Conservation (phyloP, 2,329 filamentous ascomycete genomes). For the Fusarium pseudoanthophilum region DNA sequence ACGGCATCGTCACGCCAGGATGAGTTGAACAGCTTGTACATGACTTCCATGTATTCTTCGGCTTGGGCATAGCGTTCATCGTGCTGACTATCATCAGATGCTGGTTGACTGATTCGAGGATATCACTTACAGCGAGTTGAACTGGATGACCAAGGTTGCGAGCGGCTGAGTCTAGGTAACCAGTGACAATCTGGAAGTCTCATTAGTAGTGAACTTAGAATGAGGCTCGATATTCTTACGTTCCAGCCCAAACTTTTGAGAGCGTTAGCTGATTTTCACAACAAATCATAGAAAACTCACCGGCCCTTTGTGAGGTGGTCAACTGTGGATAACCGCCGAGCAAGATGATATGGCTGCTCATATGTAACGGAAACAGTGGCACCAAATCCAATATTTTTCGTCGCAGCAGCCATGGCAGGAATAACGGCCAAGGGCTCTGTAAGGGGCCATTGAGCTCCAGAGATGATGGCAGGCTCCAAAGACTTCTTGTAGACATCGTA, state of each 20-base stretch:
- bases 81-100: constrained; percentile 54
- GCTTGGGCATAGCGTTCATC: constrained; percentile 73
- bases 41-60: constrained; percentile 72
- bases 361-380: constrained; percentile 78
- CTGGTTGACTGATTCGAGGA: neutral
- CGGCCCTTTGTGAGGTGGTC: constrained; percentile 75
- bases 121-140: constrained; percentile 56
- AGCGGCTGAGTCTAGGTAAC: constrained; percentile 76
- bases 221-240: constrained; percentile 46
- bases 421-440: constrained; percentile 74
- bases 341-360: constrained; percentile 76
- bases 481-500: constrained; percentile 76
- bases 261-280: neutral
- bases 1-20: constrained; percentile 76
- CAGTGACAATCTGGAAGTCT: constrained; percentile 67
- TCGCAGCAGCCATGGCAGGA: constrained; percentile 76
- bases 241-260: constrained; percentile 63
- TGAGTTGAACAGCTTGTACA: constrained; percentile 74
- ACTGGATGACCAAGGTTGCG: constrained; percentile 69
- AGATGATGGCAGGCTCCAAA: constrained; percentile 68
- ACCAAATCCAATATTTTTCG: constrained; percentile 74
- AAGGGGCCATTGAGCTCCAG: constrained; percentile 76
- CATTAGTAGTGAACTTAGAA: constrained; percentile 42
- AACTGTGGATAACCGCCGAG: constrained; percentile 71
- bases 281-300: constrained; percentile 33